Conservation (phyloP, 2,329 filamentous ascomycete species). For the Trichophyton benhamiae region DNA sequence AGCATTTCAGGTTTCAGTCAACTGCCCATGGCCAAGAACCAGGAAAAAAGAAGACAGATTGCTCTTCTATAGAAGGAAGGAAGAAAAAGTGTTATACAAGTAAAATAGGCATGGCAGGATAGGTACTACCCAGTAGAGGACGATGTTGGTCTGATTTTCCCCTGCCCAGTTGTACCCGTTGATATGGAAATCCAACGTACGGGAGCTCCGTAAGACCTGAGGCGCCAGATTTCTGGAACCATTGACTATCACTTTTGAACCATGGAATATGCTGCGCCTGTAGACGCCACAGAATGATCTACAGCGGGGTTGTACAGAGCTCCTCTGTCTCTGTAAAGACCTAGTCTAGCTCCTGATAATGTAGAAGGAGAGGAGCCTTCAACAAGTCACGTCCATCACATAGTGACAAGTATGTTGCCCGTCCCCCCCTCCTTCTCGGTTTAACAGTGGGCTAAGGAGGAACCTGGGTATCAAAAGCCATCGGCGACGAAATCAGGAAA, state of each 20-base stretch:
- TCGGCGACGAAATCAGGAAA: neutral
- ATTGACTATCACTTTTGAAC: neutral
- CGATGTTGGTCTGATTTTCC: neutral
- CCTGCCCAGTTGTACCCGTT: neutral
- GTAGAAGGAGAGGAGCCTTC: neutral
- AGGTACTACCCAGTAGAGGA: neutral
- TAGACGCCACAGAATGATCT: slow-evolving; percentile 1
- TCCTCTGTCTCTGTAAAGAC: neutral
- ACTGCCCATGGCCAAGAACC: neutral
- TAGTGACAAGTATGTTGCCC: neutral
- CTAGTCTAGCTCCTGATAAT: neutral
- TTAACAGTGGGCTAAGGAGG: neutral
- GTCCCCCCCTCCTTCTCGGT: too few relatives aligned
- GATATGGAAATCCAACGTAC: slow-evolving; percentile 1
- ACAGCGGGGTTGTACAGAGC: slow-evolving; percentile 2
- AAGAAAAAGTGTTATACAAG: neutral
- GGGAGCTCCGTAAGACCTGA: neutral
- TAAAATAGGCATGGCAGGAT: neutral
- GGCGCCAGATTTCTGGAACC: neutral
- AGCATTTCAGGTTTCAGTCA: neutral
- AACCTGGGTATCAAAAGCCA: neutral
- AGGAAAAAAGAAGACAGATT: neutral
- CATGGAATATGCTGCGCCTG: neutral
- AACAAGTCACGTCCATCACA: neutral
- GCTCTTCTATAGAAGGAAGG: neutral